These are phyloP conservation scores for Alloascoidea africana DNA, from an alignment of 805 yeast genomes.

Conservation along the genomic window DNA sequence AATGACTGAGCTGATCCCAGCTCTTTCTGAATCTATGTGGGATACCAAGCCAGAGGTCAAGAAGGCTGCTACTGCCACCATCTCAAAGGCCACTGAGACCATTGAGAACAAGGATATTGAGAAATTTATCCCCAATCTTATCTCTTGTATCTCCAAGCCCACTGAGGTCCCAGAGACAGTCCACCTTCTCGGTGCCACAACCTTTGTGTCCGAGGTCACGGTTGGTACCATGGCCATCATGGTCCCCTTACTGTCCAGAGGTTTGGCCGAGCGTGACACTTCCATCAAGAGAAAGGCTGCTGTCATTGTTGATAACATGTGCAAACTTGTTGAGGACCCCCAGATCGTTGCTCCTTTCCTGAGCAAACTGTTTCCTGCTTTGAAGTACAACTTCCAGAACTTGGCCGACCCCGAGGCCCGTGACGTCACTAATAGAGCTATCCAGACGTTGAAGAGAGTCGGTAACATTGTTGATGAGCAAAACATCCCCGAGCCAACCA, in stretches of 20 bases:
- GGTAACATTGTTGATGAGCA: conserved; percentile 92
- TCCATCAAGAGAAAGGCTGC: conserved; percentile 99
- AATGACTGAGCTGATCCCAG: conserved; percentile 99
- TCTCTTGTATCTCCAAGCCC: conserved; percentile 94
- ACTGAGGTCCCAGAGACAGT: conserved; percentile 97
- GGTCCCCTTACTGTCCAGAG: conserved; percentile 98
- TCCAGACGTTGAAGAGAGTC: conserved; percentile 95
- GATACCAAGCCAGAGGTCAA: conserved; percentile 98
- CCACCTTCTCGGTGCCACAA: conserved; percentile 97
- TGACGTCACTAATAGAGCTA: conserved; percentile 93
- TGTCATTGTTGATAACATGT: conserved; percentile 99
- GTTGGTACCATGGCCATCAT: conserved; percentile 98
- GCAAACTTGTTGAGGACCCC: conserved; percentile 99
- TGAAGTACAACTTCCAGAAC: conserved; percentile 85
- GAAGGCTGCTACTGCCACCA: conserved; percentile 90
- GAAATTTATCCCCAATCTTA: conserved; percentile 96
- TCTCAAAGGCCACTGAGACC: conserved; percentile 92
- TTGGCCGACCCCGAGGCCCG: conserved; percentile 99
- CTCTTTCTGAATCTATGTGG: conserved; percentile 99
- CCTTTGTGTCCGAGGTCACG: conserved; percentile 98
- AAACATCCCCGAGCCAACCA: conserved; percentile 89
- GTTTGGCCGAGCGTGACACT: conserved; percentile 99
- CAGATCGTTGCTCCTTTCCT: conserved; percentile 99
- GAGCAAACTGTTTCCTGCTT: conserved; percentile 88
- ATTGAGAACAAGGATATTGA: conserved; percentile 99